A percentile compares a stretch with the other conserved stretches of the same genome.
phyloP scores from a whole-genome alignment of 2,329 filamentous ascomycete species.

The Lasiodiplodia gonubiensis region DNA sequence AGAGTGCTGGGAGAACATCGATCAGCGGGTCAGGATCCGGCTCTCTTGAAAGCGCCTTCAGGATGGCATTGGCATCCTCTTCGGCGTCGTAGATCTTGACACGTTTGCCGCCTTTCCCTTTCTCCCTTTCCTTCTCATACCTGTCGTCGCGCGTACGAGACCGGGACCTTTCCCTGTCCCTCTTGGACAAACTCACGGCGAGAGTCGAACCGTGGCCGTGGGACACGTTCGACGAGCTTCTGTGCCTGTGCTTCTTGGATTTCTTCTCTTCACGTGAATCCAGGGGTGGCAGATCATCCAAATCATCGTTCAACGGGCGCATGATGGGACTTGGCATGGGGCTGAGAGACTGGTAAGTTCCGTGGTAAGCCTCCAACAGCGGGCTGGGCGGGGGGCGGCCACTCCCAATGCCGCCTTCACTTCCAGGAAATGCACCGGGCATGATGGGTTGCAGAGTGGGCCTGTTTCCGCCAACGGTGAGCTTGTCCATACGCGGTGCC shows the following conservation, averaged over 20 bases:
- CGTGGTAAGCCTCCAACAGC: constrained; percentile 87
- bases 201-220: constrained; percentile 41
- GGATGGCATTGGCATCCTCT: constrained; percentile 77
- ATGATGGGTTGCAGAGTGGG: constrained; percentile 48
- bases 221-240: constrained; percentile 35
- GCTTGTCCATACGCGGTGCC: constrained; percentile 50
- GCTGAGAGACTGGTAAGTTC: constrained; percentile 92
- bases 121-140: constrained; percentile 53
- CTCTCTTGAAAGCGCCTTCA: constrained; percentile 72
- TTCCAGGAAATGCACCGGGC: constrained; percentile 40
- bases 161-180: constrained; percentile 38
- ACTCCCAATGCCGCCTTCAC: constrained; percentile 32
- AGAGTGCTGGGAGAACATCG: constrained; percentile 81
- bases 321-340: constrained; percentile 86
- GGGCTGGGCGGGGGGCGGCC: constrained; percentile 75
- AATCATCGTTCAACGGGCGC: constrained; percentile 60
- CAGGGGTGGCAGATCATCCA: constrained; percentile 52
- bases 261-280: constrained; percentile 36
- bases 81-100: constrained; percentile 83
- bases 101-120: constrained; percentile 50
- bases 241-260: constrained; percentile 26
- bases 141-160: constrained; percentile 33
- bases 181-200: constrained; percentile 38
- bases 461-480: constrained; percentile 55
- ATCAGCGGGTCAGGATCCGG: constrained; percentile 73